Conservation (phyloP, 2,329 filamentous ascomycete species). For the Colletotrichum siamense region DNA sequence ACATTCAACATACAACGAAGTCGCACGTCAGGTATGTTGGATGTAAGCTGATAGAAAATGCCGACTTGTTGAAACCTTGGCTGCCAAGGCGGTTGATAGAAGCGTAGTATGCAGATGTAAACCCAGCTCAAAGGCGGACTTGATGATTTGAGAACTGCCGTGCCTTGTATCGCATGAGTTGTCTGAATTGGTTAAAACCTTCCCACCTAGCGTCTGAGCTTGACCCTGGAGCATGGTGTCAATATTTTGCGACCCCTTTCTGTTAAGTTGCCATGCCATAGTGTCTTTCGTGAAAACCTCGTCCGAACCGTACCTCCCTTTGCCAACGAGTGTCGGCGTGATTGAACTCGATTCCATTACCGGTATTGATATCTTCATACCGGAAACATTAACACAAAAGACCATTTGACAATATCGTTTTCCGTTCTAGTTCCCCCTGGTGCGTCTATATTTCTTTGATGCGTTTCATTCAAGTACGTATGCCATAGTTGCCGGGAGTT, state of each 20-base stretch:
- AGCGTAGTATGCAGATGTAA: background rate
- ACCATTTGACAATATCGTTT: background rate
- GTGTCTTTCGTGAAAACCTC: background rate
- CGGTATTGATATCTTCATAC: background rate
- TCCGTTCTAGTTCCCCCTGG: background rate
- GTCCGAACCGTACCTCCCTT: rapidly evolving
- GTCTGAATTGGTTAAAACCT: background rate
- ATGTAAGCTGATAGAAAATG: background rate
- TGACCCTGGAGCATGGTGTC: background rate
- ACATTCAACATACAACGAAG: background rate
- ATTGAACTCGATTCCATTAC: background rate
- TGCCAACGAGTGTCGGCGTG: rapidly evolving
- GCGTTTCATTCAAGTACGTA: background rate
- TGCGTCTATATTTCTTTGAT: background rate
- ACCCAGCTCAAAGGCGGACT: background rate
- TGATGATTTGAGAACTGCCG: background rate
- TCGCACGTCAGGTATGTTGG: background rate
- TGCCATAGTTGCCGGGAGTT: background rate
- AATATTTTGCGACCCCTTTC: background rate
- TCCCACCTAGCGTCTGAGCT: background rate
- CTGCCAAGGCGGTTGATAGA: background rate
- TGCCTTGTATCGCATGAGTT: background rate
- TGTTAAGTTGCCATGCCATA: background rate
- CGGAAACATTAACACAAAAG: background rate
- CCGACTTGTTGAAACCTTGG: rapidly evolving